Evolutionary conservation across 129 eudicot genomes (phyloP), one percentile per base, ranked within the genome.

Genomic region (Arctium minus): DNA sequence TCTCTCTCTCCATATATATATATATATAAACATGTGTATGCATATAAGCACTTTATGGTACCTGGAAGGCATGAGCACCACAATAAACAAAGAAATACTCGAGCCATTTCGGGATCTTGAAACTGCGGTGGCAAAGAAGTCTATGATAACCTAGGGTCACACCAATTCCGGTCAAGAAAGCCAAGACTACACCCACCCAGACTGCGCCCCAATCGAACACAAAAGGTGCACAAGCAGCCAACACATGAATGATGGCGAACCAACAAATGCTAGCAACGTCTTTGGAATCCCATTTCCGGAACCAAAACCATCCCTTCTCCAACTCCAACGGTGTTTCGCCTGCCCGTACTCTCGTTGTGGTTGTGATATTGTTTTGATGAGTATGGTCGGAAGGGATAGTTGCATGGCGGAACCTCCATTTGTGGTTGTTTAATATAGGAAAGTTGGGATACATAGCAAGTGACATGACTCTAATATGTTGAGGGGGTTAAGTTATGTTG

Each of bases 21-120:
- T 22, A 22, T 22, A 22, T 22, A 22, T 22, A 22, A 22, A 22
- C 27, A 22, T 22, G 27, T 22, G 27, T 22, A 22, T 22, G 27
- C 27, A 22, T 22, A 22, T 22, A 22, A 22, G 27, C 27, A 22
- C 27, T 8, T 8, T 44, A 8, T 44, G 50, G 50, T 79, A 79
- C 82, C 77, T 71, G 77, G 22, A 50, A 36, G 12, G 71, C 78
- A 1, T 8, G 70, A 9, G 13, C 27, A 69, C 77, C 83, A 71
- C 83, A 71, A 35, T 80, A 80, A n/a, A 33, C 78, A 27, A 80
- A n/a, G 70, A 80, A 71, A 60, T 80, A 80, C 36, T 80, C 83
- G 31, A 79, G 83, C 83, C 83, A 70, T 79, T 79, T 69, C 15
- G 83, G 76, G 30, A 70, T 10, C 27, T 80, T 80, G 38, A 80